phyloP scores from a whole-genome alignment of 495 filamentous ascomycete genomes.

The Aspergillus leporis region DNA sequence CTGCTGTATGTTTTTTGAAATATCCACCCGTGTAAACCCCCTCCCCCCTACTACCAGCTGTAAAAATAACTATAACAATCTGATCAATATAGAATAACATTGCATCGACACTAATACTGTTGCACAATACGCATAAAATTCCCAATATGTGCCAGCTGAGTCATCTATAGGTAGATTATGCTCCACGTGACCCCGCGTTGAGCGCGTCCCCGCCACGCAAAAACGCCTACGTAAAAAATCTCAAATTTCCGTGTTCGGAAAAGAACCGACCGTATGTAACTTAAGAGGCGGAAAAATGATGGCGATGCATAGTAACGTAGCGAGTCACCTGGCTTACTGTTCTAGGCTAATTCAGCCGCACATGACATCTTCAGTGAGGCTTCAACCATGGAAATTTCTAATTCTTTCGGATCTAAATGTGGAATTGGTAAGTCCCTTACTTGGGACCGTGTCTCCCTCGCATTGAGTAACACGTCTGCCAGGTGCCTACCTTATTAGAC shows the following conservation, averaged over 20 bases:
- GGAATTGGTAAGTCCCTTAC: not conserved
- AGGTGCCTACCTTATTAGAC: not conserved
- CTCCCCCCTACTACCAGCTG: too few relatives aligned
- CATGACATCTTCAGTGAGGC: not conserved
- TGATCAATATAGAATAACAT: too few relatives aligned
- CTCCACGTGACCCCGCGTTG: conserved; percentile 5
- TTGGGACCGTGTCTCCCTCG: not conserved
- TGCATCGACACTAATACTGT: too few relatives aligned
- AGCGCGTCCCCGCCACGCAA: not conserved
- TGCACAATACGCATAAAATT: too few relatives aligned
- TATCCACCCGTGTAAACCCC: too few relatives aligned
- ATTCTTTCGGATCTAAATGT: too few relatives aligned
- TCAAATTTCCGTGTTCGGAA: not conserved
- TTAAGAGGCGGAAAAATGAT: not conserved
- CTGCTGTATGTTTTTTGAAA: not conserved
- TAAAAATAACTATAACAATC: too few relatives aligned
- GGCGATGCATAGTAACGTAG: not conserved
- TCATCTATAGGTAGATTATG: too few relatives aligned
- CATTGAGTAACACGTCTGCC: not conserved
- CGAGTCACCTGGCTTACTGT: not conserved
- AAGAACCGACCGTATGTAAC: not conserved
- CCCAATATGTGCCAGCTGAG: not conserved
- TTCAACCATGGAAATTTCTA: not conserved
- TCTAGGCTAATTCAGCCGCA: not conserved
- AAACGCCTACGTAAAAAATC: not conserved